A percentile compares a stretch with the other conserved stretches of the same genome.
Evolutionary conservation across 139 green algal genomes (phyloP).

Genomic region (Nannochloris sp.): DNA sequence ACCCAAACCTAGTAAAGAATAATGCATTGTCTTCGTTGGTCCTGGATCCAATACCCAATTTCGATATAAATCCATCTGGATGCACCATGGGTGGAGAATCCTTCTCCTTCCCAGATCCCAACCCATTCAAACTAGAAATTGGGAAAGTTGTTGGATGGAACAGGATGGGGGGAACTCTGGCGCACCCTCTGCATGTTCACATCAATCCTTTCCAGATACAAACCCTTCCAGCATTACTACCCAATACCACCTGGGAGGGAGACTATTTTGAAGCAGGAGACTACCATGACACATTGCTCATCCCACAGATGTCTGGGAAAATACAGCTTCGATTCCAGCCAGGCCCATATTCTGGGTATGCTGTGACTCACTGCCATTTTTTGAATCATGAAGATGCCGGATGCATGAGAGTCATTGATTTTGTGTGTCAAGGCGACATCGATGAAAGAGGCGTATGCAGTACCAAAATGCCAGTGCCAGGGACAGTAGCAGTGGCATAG

Average conservation of each 20-base stretch:
- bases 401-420: conserved; percentile 1
- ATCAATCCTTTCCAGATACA: background rate
- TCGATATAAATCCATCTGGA: background rate
- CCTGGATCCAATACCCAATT: background rate
- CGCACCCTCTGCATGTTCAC: background rate
- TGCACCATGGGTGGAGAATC: background rate
- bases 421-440: background rate
- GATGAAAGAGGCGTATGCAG: background rate
- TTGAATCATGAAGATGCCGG: background rate
- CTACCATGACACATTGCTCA: background rate
- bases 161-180: background rate
- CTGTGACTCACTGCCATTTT: conserved; percentile 1
- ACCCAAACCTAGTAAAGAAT: background rate
- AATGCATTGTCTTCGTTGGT: background rate
- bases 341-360: background rate
- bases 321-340: conserved; percentile 2
- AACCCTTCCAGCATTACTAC: background rate
- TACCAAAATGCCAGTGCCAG: background rate
- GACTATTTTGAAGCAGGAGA: background rate
- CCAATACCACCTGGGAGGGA: background rate
- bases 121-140: background rate
- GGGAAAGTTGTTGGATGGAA: background rate
- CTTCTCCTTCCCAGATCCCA: background rate
- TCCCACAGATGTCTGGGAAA: background rate
- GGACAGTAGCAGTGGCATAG: no score